Evolutionary conservation across 1,284 basidiomycete species (phyloP), one percentile per base, ranked within the genome.

Genomic region (Heterobasidion occidentale): DNA sequence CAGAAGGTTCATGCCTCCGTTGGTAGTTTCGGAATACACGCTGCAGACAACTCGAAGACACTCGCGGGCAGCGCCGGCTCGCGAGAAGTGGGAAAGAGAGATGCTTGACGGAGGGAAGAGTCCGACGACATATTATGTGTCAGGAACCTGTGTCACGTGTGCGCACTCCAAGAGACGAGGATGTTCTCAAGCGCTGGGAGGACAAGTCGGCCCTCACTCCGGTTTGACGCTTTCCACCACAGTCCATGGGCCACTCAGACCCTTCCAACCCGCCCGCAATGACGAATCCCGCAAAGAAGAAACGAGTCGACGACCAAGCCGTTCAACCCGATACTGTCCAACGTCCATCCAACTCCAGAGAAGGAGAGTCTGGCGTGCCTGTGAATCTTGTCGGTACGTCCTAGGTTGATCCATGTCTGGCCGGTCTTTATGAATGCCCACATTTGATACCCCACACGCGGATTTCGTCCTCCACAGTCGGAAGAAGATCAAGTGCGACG

Each of bases 401-500:
- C 7, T 54, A 52, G 52, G 58, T 51, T 51, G 57, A 27, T 35
- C 42, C 51, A 56, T 20, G 35, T 35, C 52, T 47, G 45, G 19
- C 57, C 46, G 59, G 36, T 53, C 53, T 8, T 50, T 53, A 27
- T 27, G 27, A 27, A 27, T 27, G 5, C 6, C 27, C 27, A 27
- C 27, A 6, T 27, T 27, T 27, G 27, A 6, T 5, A 27, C 27
- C 27, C 27, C 27, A 27, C 27, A 5, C 6, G 5, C 27, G 58
- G 53, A 59, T 53, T 46, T 47, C 11, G 67, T 27, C 27, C 27
- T 27, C 27, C 27, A 27, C 27, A 91, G 89, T 60, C 82, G 88
- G 60, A 92, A 92, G 80, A 92, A 92, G 79, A 91, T 92, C 68
- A 92, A 92, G 69, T 92, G 90, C 70, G 90, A 92, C 73, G 90